Evolutionary conservation across 106 monocot species (phyloP).

Genomic region (Iris macrosiphon): DNA sequence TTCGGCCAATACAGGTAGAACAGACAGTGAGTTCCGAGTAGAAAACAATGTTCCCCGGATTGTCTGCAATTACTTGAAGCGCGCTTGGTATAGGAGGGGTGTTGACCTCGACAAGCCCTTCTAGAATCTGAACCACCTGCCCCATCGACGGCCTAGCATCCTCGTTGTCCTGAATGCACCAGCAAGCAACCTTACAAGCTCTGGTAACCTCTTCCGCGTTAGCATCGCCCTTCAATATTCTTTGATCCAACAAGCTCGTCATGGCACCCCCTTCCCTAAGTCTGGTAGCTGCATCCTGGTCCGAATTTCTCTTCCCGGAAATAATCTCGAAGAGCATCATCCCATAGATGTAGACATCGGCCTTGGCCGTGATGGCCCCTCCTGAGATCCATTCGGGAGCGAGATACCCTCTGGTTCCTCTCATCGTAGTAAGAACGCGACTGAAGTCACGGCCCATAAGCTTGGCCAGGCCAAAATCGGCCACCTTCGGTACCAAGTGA

Average conservation of each 20-base stretch:
- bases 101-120: conserved; percentile 6
- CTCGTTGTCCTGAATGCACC: conserved; percentile 18
- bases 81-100: conserved; percentile 10
- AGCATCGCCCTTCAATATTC: conserved; percentile 7
- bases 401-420: conserved; percentile 36
- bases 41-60: background rate
- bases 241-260: conserved; percentile 13
- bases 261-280: conserved; percentile 13
- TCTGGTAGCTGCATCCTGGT: background rate
- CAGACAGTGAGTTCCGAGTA: too few relatives aligned
- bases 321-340: conserved; percentile 44
- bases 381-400: conserved; percentile 44
- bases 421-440: conserved; percentile 33
- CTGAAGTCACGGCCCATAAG: conserved; percentile 31
- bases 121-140: conserved; percentile 11
- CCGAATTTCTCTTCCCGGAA: conserved; percentile 26
- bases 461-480: conserved; percentile 34
- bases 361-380: conserved; percentile 25
- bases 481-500: conserved; percentile 21
- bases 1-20: too few relatives aligned
- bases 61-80: conserved; percentile 2
- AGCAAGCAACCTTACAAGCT: conserved; percentile 17
- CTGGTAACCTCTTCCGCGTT: conserved; percentile 13
- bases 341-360: conserved; percentile 39
- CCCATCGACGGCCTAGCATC: conserved; percentile 11